Evolutionary conservation across 1,284 basidiomycete species (phyloP), one percentile per base, ranked within the genome.

Genomic region (Trichosporon coremiiforme): DNA sequence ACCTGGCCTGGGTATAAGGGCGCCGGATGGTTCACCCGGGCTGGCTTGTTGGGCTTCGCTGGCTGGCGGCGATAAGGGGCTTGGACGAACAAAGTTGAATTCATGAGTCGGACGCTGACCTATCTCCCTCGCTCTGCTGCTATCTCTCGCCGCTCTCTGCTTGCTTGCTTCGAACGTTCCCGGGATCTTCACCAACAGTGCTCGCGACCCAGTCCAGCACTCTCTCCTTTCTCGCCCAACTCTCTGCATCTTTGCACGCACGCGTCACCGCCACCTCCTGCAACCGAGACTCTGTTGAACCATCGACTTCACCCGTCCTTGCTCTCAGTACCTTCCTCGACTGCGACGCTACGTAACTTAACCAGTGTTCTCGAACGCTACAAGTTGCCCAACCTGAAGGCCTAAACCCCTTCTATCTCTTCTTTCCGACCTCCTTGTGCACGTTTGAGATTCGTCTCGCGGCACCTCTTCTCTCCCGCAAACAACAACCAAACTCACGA

Each of bases 191-290:
- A 65, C 31, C 68, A 68, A 72, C 83, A 93, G 90, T 87, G 89
- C 91, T 94, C 93, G 92, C 92, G 93, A 94, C 93, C 92, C 93
- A 93, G 90, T 89, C 87, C 90, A 90, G 90, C 90, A 86, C 87
- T 90, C 87, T 76, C 75, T 76, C 75, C 77, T 74, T 33, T 66
- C 66, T 50, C 64, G 55, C 65, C 68, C 67, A 41, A 63, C 47
- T 29, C 63, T 60, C 55, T 33, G 55, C 29, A 20, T 22, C 55
- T 60, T 60, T n/a, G 55, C 55, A 33, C 31, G 13, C 55, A 45
- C 55, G 25, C 55, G 29, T 53, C 50, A 55, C 64, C 69, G 9
- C 62, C 55, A 67, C 35, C 38, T 41, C 38, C 38, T 15, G 10
- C 65, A 66, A 67, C 38, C 45, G n/a, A 41, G 38, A 33, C 62